Evolutionary conservation across 306 rosid genomes (phyloP), one percentile per base, ranked within the genome.

Genomic region (Prunus padus): DNA sequence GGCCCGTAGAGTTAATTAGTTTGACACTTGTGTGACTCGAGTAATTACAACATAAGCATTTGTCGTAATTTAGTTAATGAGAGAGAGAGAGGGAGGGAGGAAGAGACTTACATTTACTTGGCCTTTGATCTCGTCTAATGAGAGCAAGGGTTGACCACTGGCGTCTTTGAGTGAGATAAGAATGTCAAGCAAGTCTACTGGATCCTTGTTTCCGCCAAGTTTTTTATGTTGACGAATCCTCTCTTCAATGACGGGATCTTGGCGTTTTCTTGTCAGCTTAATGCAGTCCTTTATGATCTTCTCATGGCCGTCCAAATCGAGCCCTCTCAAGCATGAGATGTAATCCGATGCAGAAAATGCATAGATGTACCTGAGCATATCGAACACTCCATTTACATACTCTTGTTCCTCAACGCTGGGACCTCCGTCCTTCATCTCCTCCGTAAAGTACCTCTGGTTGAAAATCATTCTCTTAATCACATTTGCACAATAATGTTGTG

Each of bases 341-440:
- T 61, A 86, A 51, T 81, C 85, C 0, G 85, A 72, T 20, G 69
- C 60, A 78, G 45, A 69, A 31, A 83, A 83, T 0, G 66, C 40
- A 78, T 72, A 80, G 1, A 78, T 4, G 19, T 78, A 62, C 1
- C 7, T 25, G 3, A 86, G 78, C 31, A 81, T 14, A 2, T 54
- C 51, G 31, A 73, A 81, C 13, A 79, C 14, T 4, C 73, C 54
- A 22, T 75, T 67, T 1, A 81, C 11, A 31, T 86, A 64, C 50
- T 78, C 78, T 6, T 3, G 60, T 75, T 83, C 87, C 56, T 81
- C 80, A 13, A 56, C 13, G 11, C 76, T 76, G 5, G 84, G 78
- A 16, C 87, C 85, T 10, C 87, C 89, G 69, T 83, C 84, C 0
- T 68, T 81, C 87, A 69, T 81, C 77, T 0, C 67, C 7, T 78